Base-by-base conservation (phyloP, 2,329 filamentous ascomycete genomes). In the Trichoderma polysporum region DNA sequence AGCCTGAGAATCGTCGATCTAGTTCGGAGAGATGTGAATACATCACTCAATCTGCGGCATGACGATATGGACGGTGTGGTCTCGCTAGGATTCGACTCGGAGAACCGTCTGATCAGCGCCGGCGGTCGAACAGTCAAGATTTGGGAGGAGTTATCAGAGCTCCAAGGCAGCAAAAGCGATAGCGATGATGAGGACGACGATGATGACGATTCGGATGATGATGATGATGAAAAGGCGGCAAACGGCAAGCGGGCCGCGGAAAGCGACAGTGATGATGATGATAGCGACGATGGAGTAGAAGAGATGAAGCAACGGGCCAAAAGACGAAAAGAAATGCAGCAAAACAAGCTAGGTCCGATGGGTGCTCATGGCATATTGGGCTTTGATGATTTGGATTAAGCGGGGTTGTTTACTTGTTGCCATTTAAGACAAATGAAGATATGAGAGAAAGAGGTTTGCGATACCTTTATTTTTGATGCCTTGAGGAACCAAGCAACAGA, bases 61-160 rank as follows among this genome's bases (percentile, higher is more conserved):
- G 92, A 97, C 74, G 93, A 97, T 68, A 80, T 95, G 19, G 94
- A 98, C 75, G 91, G 91, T 2, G 93, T 97, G 3, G 86, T 93
- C 1, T 91, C 87, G 0, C 79, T 99, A 0, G 91, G 85, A 1
- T 97, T 98, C 70, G 95, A 98, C 79, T 90, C 91, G 59, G 88
- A 90, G 60, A 92, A 93, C 53, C 86, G 95, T 53, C 88, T 99
- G 83, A 93, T 99, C 71, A 96, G 90, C 73, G 94, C 93, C 12
- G 95, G 95, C 63, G 95, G 95, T 0, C 86, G 86, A 72, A 88
- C 89, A 0, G 86, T 99, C 70, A 97, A 97, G 78, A 89, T 98
- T 2, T 99, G 95, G 95, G 88, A 95, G 91, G 88, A 95, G 75
- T 86, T 90, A 68, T 82, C 85, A n/a, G 82, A 82, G 66, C 76